phyloP scores from a whole-genome alignment of 176 grass and related monocot genomes.

The Rhynchospora pubera region DNA sequence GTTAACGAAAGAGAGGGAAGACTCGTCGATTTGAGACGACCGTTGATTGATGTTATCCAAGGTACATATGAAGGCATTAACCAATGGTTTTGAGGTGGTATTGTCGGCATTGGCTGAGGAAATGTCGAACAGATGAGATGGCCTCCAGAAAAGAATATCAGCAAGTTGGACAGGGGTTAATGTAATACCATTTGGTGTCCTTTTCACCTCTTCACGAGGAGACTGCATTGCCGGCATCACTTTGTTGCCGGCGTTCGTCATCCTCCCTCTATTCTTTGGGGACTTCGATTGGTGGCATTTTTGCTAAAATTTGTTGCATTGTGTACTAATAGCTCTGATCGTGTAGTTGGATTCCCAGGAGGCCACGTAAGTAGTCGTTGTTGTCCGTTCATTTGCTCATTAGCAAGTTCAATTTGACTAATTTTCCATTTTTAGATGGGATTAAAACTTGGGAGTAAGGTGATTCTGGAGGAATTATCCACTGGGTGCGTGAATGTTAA shows the following conservation, averaged over 20 bases:
- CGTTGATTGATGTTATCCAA: slow-evolving; percentile 13
- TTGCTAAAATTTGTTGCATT: slow-evolving; percentile 17
- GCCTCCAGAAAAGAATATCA: slow-evolving; percentile 12
- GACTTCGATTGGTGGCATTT: slow-evolving; percentile 13
- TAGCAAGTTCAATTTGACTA: neutral
- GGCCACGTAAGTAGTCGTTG: neutral
- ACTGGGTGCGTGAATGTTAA: neutral
- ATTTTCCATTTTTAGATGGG: slow-evolving; percentile 7
- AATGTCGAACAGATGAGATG: slow-evolving; percentile 7
- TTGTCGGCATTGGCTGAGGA: neutral
- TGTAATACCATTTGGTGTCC: neutral
- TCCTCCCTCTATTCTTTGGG: neutral
- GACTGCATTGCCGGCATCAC: slow-evolving; percentile 22
- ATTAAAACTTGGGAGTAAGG: neutral
- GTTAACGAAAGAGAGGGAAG: slow-evolving; percentile 29
- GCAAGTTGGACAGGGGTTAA: slow-evolving; percentile 16
- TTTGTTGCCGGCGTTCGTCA: slow-evolving; percentile 27
- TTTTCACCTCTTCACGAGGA: slow-evolving; percentile 9
- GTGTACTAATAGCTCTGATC: slow-evolving; percentile 13
- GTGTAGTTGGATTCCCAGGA: neutral
- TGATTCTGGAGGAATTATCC: neutral
- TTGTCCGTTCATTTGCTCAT: slow-evolving; percentile 6
- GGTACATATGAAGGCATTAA: slow-evolving; percentile 10
- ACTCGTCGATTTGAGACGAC: neutral
- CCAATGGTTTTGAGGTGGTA: neutral